Evolutionary conservation across 2,329 filamentous ascomycete species (phyloP), one percentile per base, ranked within the genome.

Genomic region (Monosporascus ibericus): DNA sequence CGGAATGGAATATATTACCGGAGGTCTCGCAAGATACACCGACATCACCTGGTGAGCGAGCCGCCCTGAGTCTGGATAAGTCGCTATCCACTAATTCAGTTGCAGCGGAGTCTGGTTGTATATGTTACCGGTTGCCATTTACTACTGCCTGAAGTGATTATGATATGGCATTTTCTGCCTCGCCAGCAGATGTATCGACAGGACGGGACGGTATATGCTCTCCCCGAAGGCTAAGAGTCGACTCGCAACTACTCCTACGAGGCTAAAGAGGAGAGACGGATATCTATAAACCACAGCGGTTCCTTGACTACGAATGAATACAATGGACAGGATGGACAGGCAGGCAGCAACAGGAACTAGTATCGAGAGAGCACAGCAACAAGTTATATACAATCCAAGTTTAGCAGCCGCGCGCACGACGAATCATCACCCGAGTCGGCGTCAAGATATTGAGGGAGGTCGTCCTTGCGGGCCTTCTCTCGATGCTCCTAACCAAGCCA

Each of bases 401-500:
- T 42, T 37, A 50, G 37, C 47, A 34, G 38, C 40, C 30, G 8
- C 42, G 46, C 49, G 48, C 38, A 27, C 47, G 51, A 44, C 34
- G 48, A 27, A 51, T 40, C 27, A 27, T 27, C 2, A 27, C 27
- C 11, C 27, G 2, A 27, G 27, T 27, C 27, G 27, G 11, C 3
- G 25, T 54, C 48, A 66, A 53, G 49, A 66, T 67, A 63, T 58
- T 64, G 54, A 60, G 55, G 49, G 55, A 61, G n/a, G 30, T 63
- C 48, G 51, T 67, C 47, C 54, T 64, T 20, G 63, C 55, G 48
- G 62, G 63, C 27, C 60, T 67, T 17, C 49, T 65, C 50, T 63
- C 64, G 42, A 58, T 55, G 50, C 53, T 62, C 44, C 52, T 65
- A 57, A 63, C 64, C 20, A 64, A 58, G 48, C 63, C 63, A 44